A percentile compares a stretch with the other conserved stretches of the same genome.
phyloP scores from a whole-genome alignment of 1,284 basidiomycete genomes.

The Afroboletus lepidellus region DNA sequence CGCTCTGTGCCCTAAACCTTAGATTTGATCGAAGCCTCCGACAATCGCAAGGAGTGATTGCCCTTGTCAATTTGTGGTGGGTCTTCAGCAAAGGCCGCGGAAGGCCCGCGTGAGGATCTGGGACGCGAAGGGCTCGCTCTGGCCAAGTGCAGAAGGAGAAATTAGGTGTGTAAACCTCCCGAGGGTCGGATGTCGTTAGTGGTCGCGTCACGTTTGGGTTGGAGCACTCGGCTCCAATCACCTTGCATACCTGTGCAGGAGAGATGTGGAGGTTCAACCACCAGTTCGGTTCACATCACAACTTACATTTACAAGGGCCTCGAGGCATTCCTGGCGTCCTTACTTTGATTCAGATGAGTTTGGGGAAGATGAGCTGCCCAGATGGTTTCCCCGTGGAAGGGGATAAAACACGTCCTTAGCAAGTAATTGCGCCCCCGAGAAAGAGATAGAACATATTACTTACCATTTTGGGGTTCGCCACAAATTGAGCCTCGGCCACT shows the following conservation, averaged over 20 bases:
- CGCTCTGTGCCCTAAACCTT: constrained; percentile 14
- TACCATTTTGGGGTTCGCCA: constrained; percentile 11
- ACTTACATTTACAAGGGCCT: neutral
- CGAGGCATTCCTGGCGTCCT: neutral
- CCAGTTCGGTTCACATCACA: neutral
- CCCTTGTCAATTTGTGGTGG: constrained; percentile 8
- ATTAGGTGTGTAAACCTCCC: neutral
- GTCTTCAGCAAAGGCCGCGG: neutral
- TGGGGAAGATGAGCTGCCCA: neutral
- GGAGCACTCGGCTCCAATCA: neutral
- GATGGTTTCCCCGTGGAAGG: neutral
- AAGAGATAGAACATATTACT: neutral
- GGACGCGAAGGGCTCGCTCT: neutral
- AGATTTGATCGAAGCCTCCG: constrained; percentile 8
- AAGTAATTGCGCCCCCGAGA: no score
- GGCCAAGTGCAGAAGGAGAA: neutral
- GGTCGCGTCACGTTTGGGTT: neutral
- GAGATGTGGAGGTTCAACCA: no score
- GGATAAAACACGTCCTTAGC: no score
- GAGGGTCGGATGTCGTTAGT: neutral
- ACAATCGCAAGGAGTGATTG: constrained; percentile 9
- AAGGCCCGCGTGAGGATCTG: neutral
- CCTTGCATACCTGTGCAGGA: no score
- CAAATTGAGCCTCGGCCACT: no score
- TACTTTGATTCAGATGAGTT: neutral